phyloP scores from a whole-genome alignment of 1,284 basidiomycete genomes.

The Macrocystidia cucumis region DNA sequence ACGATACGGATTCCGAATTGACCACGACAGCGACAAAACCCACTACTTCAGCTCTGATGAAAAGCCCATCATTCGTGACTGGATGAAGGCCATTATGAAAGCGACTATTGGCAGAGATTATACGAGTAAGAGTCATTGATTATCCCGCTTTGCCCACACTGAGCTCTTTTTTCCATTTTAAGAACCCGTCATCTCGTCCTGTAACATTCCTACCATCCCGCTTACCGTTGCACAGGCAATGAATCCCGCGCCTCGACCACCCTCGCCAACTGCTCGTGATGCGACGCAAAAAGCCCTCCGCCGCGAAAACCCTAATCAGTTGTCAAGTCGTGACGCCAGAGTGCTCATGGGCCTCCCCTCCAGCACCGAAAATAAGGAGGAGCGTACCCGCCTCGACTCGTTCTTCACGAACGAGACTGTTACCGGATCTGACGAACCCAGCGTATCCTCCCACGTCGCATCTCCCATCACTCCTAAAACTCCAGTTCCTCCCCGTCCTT shows the following conservation, averaged over 20 bases:
- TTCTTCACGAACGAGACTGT: constrained; percentile 40
- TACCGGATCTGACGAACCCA: constrained; percentile 10
- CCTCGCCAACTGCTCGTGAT: constrained; percentile 82
- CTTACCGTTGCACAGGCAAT: constrained; percentile 92
- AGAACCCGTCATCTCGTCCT: constrained; percentile 94
- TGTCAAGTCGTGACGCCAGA: constrained; percentile 82
- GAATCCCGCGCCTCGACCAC: constrained; percentile 92
- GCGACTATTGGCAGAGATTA: constrained; percentile 94
- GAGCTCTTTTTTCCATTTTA: constrained; percentile 1
- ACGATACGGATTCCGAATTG: constrained; percentile 91
- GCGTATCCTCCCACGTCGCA: no score
- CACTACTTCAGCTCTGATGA: constrained; percentile 93
- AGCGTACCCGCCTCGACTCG: constrained; percentile 40
- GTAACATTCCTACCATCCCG: constrained; percentile 96
- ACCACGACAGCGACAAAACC: constrained; percentile 83
- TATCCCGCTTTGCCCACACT: constrained; percentile 7
- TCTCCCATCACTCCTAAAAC: constrained; percentile 12
- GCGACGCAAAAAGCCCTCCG: constrained; percentile 86
- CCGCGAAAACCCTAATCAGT: constrained; percentile 84
- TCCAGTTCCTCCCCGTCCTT: constrained; percentile 49
- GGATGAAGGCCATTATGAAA: constrained; percentile 99
- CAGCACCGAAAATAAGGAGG: constrained; percentile 30
- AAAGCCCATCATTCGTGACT: constrained; percentile 78
- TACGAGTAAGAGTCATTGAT: constrained; percentile 48
- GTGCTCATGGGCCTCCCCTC: constrained; percentile 65